Evolutionary conservation across 495 filamentous ascomycete species (phyloP), one percentile per base, ranked within the genome.

Genomic region (Achaetomiella virescens): DNA sequence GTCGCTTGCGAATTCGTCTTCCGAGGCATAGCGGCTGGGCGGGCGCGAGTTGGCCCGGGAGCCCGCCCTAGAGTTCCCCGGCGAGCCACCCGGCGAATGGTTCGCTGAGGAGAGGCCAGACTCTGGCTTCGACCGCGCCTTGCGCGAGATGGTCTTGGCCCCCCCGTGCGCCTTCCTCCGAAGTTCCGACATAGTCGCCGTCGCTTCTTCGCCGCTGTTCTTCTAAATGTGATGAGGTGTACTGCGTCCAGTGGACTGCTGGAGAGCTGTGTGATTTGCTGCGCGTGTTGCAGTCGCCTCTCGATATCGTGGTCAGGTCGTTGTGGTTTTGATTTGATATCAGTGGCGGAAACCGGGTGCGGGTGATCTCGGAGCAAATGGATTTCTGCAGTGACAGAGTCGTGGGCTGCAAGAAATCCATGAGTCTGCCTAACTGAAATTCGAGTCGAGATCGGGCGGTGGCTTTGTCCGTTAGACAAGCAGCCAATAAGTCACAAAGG

Each of bases 131-230:
- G 87, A 88, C 47, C 83, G 85, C 7, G 91, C 91, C 73, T 96
- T 96, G 66, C 86, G 84, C 35, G 93, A 97, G 47, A 93, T 78
- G 35, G 92, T 98, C 77, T 98, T 98, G 67, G 84, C 84, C 73
- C 85, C 88, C 75, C 91, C 88, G 25, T 75, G 65, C 33, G 88
- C 90, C 68, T 88, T 88, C 66, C 91, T 85, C 63, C 89, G 82
- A 51, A 97, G 81, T 63, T 89, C 85, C 67, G 78, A 84, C 88
- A 90, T 91, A 37, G 61, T 78, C 36, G 48, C 12, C 25, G 9
- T 36, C n/a, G 27, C 18, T 47, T 21, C n/a, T 43, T 42, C 14
- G 29, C 25, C 14, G 18, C 1, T 24, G 24, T 27, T 40, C 2
- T 2, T 4, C 14, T 2, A 29, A 7, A 27, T 18, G 15, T 17